Conservation (phyloP, 2,329 filamentous ascomycete genomes). For the Aspergillus sp. region DNA sequence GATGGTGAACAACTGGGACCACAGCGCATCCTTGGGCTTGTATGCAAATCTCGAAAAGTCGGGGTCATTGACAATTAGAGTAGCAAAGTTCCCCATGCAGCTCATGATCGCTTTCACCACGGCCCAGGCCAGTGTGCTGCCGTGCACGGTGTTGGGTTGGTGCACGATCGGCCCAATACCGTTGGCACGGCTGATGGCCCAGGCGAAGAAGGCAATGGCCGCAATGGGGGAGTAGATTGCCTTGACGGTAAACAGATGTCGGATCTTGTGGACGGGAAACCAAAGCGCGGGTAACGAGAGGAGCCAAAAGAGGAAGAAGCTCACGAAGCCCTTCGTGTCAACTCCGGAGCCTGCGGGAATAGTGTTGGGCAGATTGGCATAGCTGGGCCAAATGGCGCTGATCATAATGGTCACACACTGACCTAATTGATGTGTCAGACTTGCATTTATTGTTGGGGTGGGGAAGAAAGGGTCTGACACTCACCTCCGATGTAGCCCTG, state of each 20-base stretch:
- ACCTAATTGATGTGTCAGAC: conserved; percentile 41
- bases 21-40: conserved; percentile 73
- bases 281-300: conserved; percentile 78
- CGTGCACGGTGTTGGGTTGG: conserved; percentile 62
- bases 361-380: conserved; percentile 63
- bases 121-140: conserved; percentile 73
- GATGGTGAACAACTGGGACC: conserved; percentile 76
- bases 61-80: conserved; percentile 75
- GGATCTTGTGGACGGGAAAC: conserved; percentile 85
- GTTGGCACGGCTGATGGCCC: conserved; percentile 77
- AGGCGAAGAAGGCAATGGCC: conserved; percentile 84
- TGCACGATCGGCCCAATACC: conserved; percentile 81
- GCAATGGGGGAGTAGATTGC: conserved; percentile 78
- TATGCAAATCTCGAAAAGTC: conserved; percentile 83
- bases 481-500: conserved; percentile 68
- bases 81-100: conserved; percentile 86
- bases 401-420: conserved; percentile 89
- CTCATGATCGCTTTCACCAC: conserved; percentile 85
- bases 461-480: background rate
- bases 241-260: conserved; percentile 89
- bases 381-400: conserved; percentile 70
- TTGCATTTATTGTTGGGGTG: background rate
- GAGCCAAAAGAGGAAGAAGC: conserved; percentile 87
- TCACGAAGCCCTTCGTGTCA: conserved; percentile 71
- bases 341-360: conserved; percentile 67